A percentile compares a stretch with the other conserved stretches of the same genome.
Evolutionary conservation across 2,329 filamentous ascomycete species (phyloP).

Genomic region (Aspergillus pseudoglaucus): DNA sequence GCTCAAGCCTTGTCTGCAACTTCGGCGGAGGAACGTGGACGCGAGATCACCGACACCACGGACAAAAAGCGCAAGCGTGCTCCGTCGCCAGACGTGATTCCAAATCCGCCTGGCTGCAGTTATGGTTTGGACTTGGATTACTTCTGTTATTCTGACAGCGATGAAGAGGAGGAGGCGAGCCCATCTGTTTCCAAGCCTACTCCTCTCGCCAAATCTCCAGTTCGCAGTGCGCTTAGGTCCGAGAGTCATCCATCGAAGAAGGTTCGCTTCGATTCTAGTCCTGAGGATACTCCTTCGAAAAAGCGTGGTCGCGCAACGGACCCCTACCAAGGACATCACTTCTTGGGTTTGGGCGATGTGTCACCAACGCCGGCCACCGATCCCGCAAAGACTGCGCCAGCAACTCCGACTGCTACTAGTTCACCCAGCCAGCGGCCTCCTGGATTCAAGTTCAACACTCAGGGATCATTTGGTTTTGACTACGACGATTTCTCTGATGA

Average conservation of each 20-base stretch:
- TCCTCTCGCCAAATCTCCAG: constrained; percentile 6
- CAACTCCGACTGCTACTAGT: constrained; percentile 9
- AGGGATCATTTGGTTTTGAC: constrained; percentile 23
- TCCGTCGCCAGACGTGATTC: constrained; percentile 36
- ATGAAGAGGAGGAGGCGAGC: constrained; percentile 17
- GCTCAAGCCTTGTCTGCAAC: neutral
- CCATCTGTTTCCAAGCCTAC: constrained; percentile 7
- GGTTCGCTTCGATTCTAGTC: constrained; percentile 29
- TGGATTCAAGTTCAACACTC: constrained; percentile 18
- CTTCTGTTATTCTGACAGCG: constrained; percentile 29
- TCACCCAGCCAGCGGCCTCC: constrained; percentile 8
- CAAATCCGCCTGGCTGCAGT: constrained; percentile 34
- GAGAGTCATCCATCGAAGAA: constrained; percentile 21
- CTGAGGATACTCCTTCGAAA: constrained; percentile 29
- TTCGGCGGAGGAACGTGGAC: neutral
- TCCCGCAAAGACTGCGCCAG: constrained; percentile 7
- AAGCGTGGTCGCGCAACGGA: constrained; percentile 20
- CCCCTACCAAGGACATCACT: constrained; percentile 16
- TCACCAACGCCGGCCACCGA: neutral
- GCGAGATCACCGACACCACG: neutral
- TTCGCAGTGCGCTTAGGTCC: constrained; percentile 12
- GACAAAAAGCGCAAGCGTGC: constrained; percentile 35
- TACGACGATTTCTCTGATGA: constrained; percentile 25
- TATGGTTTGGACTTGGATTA: constrained; percentile 38
- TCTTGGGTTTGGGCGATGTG: constrained; percentile 13